Evolutionary conservation across 495 filamentous ascomycete genomes (phyloP).

Genomic region (Penicillium manginii): DNA sequence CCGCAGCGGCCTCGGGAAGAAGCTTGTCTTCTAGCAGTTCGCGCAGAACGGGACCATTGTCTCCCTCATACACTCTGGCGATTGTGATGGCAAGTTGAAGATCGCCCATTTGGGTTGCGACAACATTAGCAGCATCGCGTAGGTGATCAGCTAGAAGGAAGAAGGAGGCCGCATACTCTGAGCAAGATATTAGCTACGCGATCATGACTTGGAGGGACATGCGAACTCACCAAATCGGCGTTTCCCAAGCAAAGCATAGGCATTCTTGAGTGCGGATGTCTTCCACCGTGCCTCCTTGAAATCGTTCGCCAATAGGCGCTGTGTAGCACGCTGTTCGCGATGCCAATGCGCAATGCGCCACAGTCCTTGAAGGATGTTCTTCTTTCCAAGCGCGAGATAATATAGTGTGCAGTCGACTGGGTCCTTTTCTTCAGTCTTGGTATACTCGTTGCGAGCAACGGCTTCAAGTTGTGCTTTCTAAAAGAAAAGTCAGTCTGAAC

Average conservation of each 20-base stretch:
- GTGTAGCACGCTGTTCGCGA: conserved; percentile 79
- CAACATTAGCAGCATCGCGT: conserved; percentile 82
- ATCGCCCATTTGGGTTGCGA: conserved; percentile 82
- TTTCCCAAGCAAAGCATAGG: conserved; percentile 93
- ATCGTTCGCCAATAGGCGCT: conserved; percentile 78
- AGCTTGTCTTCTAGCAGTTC: conserved; percentile 80
- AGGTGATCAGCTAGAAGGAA: conserved; percentile 90
- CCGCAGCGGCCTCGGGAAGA: conserved; percentile 72
- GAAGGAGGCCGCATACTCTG: conserved; percentile 94
- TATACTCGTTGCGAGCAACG: conserved; percentile 92
- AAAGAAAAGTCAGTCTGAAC: conserved; percentile 24
- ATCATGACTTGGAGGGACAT: not conserved
- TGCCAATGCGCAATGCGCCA: conserved; percentile 97
- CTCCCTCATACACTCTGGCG: conserved; percentile 85
- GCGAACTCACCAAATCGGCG: conserved; percentile 73
- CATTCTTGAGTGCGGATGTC: conserved; percentile 93
- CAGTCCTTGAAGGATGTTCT: conserved; percentile 85
- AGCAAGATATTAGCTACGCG: conserved; percentile 12
- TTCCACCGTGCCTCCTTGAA: conserved; percentile 86
- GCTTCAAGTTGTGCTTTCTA: conserved; percentile 82
- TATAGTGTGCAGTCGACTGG: conserved; percentile 92
- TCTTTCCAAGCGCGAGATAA: conserved; percentile 91
- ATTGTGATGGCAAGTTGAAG: conserved; percentile 90
- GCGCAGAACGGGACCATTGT: conserved; percentile 72
- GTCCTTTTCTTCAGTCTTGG: conserved; percentile 82